phyloP scores from a whole-genome alignment of 2,329 filamentous ascomycete genomes.

The Apiospora koreana region DNA sequence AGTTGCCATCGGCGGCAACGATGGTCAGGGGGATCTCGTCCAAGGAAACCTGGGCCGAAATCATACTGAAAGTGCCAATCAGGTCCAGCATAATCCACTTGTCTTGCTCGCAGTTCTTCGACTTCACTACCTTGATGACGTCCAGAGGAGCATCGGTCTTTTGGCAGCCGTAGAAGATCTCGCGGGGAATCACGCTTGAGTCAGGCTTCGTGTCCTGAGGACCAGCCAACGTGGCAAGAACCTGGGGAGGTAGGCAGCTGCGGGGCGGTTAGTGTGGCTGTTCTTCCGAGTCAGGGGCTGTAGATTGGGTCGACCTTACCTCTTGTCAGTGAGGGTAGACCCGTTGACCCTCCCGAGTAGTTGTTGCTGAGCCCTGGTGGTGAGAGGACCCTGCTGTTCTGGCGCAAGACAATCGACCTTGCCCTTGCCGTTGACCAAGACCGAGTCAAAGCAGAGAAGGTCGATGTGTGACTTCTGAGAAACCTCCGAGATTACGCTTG shows the following conservation, averaged over 20 bases:
- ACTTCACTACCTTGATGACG: slow-evolving; percentile 40
- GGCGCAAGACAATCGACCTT: slow-evolving; percentile 21
- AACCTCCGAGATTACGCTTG: slow-evolving; percentile 42
- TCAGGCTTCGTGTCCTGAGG: slow-evolving; percentile 26
- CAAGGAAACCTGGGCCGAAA: slow-evolving; percentile 47
- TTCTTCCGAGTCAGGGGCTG: background rate
- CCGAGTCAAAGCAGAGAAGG: slow-evolving; percentile 58
- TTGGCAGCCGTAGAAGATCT: slow-evolving; percentile 48
- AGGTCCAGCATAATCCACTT: slow-evolving; percentile 56
- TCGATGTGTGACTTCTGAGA: slow-evolving; percentile 47
- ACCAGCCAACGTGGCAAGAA: slow-evolving; percentile 37
- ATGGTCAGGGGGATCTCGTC: slow-evolving; percentile 56
- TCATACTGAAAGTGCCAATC: slow-evolving; percentile 52
- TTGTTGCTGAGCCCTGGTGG: slow-evolving; percentile 35
- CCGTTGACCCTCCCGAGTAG: slow-evolving; percentile 30
- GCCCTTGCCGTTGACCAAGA: slow-evolving; percentile 65
- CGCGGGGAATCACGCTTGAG: slow-evolving; percentile 40
- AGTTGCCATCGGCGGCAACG: slow-evolving; percentile 55
- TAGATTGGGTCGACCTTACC: slow-evolving; percentile 26
- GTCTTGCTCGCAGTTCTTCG: slow-evolving; percentile 19
- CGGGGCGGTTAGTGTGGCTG: background rate
- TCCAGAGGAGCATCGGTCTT: slow-evolving; percentile 45
- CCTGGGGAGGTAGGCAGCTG: slow-evolving; percentile 39
- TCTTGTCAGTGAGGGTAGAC: slow-evolving; percentile 42
- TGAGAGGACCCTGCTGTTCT: slow-evolving; percentile 15